These are phyloP conservation scores for Apiospora hydei DNA, from an alignment of 2,329 filamentous ascomycete genomes.

Conservation along the genomic window DNA sequence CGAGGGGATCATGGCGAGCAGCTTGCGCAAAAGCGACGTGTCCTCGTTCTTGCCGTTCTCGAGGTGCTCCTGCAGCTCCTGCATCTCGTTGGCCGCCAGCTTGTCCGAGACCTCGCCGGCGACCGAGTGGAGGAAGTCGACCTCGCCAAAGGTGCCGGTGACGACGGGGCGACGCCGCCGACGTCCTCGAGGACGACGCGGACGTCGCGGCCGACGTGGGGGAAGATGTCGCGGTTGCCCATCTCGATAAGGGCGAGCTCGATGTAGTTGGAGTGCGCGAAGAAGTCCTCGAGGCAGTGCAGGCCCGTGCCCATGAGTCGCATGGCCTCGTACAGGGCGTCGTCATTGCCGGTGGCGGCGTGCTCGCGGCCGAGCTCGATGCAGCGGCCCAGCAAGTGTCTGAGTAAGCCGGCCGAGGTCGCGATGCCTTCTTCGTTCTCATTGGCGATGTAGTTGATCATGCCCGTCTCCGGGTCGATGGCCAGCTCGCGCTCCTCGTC, in stretches of 20 bases:
- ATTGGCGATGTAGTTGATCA: conserved; percentile 96
- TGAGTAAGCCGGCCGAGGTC: conserved; percentile 81
- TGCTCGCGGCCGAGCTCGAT: conserved; percentile 85
- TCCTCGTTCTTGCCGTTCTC: conserved; percentile 66
- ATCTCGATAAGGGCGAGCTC: conserved; percentile 89
- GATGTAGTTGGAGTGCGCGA: conserved; percentile 91
- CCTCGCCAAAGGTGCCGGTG: conserved; percentile 92
- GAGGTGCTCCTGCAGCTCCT: conserved; percentile 84
- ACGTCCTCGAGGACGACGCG: conserved; percentile 66
- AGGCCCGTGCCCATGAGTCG: conserved; percentile 87
- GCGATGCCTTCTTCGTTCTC: conserved; percentile 72
- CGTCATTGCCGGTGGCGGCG: conserved; percentile 67
- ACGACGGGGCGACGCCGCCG: conserved; percentile 76
- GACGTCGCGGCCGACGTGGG: conserved; percentile 83
- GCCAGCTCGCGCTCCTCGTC: conserved; percentile 80
- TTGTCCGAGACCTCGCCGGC: conserved; percentile 84
- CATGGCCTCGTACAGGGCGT: conserved; percentile 87
- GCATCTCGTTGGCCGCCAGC: conserved; percentile 87
- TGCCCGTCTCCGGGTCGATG: conserved; percentile 76
- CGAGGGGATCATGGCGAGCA: conserved; percentile 5
- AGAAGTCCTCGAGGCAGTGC: conserved; percentile 92
- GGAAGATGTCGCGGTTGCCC: conserved; percentile 82
- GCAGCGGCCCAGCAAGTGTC: conserved; percentile 73
- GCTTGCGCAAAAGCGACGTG: conserved; percentile 14
- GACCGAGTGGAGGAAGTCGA: conserved; percentile 92